A percentile compares a stretch with the other conserved stretches of the same genome.
Evolutionary conservation across 2,329 filamentous ascomycete species (phyloP).

Genomic region (Juglanconis oblonga): DNA sequence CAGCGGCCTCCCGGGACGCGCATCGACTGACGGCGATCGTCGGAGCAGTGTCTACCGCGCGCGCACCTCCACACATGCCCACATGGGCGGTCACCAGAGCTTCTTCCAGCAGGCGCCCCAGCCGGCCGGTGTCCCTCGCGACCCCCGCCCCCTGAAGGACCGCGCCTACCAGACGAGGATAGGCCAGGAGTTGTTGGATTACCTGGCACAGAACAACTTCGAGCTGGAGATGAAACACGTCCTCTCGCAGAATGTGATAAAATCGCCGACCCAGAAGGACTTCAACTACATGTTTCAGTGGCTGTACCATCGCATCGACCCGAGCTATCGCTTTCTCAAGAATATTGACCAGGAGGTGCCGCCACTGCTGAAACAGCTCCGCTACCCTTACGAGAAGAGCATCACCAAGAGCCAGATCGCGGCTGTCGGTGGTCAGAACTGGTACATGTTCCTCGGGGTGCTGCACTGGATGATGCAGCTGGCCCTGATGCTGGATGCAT

Average conservation of each 20-base stretch:
- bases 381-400: conserved; percentile 91
- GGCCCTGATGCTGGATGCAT: conserved; percentile 88
- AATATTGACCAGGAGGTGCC: conserved; percentile 94
- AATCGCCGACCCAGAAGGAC: conserved; percentile 95
- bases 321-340: conserved; percentile 88
- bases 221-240: conserved; percentile 97
- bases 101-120: conserved; percentile 90
- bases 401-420: conserved; percentile 96
- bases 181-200: conserved; percentile 86
- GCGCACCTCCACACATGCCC: conserved; percentile 65
- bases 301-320: conserved; percentile 94
- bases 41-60: conserved; percentile 79
- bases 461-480: conserved; percentile 99
- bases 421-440: conserved; percentile 94
- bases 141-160: conserved; percentile 84
- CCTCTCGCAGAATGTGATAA: conserved; percentile 85
- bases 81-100: conserved; percentile 73
- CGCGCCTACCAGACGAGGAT: conserved; percentile 76
- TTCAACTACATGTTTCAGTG: conserved; percentile 98
- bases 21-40: conserved; percentile 54
- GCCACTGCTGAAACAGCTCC: conserved; percentile 84
- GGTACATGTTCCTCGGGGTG: conserved; percentile 89
- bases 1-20: conserved; percentile 38
- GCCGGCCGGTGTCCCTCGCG: conserved; percentile 76
- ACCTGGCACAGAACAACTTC: conserved; percentile 89